Conservation (phyloP, 805 yeast species). For the Pichia nanzhaoensis region DNA sequence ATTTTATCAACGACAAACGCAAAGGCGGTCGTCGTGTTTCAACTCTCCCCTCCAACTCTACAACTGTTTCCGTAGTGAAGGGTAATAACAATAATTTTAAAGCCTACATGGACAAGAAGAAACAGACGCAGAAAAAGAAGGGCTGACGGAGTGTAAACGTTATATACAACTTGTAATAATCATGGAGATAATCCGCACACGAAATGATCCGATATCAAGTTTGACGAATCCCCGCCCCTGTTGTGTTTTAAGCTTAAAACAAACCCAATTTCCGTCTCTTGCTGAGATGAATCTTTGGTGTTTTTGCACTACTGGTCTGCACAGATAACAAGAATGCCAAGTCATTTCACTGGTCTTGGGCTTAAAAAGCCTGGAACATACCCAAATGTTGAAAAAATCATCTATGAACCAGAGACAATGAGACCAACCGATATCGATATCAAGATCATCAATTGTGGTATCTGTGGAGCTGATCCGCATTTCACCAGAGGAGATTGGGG, state of each 20-base stretch:
- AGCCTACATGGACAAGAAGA: conserved; percentile 23
- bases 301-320: no score
- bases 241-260: no score
- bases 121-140: conserved; percentile 44
- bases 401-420: conserved; percentile 12
- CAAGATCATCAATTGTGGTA: conserved; percentile 36
- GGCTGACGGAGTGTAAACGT: no score
- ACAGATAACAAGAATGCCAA: not conserved
- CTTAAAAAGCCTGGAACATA: conserved; percentile 9
- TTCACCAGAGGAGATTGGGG: conserved; percentile 29
- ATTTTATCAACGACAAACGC: not conserved
- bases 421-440: conserved; percentile 33
- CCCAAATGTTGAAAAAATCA: conserved; percentile 11
- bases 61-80: no score
- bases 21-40: not conserved
- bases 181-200: no score
- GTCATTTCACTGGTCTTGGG: conserved; percentile 13
- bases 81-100: conserved; percentile 11
- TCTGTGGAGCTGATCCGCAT: conserved; percentile 53
- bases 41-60: not conserved
- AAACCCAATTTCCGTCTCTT: no score
- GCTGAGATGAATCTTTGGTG: no score
- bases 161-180: no score
- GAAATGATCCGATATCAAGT: no score
- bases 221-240: no score